Conservation (phyloP, 1,284 basidiomycete genomes). For the Exsudoporus floridanus region DNA sequence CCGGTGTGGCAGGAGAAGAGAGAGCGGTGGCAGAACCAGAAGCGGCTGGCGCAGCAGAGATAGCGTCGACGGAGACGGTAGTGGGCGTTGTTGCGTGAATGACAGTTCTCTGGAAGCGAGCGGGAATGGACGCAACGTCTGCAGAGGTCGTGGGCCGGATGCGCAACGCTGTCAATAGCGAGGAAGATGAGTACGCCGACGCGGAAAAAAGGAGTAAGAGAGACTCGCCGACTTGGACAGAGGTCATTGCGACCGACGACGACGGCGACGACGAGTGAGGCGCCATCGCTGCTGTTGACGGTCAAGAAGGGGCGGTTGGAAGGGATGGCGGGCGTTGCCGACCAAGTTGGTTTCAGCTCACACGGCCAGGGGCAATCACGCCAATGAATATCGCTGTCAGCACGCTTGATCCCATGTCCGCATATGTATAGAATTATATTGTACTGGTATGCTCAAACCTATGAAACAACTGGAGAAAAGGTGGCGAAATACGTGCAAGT, state of each 20-base stretch:
- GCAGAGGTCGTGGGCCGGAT: slow-evolving; percentile 87
- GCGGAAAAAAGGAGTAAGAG: background rate
- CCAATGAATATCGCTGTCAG: background rate
- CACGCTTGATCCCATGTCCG: background rate
- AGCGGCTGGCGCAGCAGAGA: slow-evolving; percentile 46
- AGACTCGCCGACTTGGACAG: slow-evolving; percentile 81
- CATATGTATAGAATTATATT: slow-evolving; percentile 36
- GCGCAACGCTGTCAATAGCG: slow-evolving; percentile 67
- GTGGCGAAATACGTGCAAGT: slow-evolving; percentile 22
- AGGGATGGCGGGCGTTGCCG: slow-evolving; percentile 34
- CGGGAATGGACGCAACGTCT: slow-evolving; percentile 82
- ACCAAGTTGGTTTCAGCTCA: slow-evolving; percentile 26
- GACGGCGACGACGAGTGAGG: slow-evolving; percentile 49
- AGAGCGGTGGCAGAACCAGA: slow-evolving; percentile 53
- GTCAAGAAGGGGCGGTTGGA: slow-evolving; percentile 16
- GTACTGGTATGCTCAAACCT: slow-evolving; percentile 36
- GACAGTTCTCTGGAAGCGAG: slow-evolving; percentile 89
- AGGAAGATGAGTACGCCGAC: slow-evolving; percentile 7
- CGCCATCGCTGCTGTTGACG: slow-evolving; percentile 52
- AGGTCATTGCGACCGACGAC: slow-evolving; percentile 63
- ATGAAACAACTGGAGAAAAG: slow-evolving; percentile 17
- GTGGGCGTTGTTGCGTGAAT: slow-evolving; percentile 73
- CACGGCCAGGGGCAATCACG: slow-evolving; percentile 18
- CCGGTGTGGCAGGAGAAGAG: slow-evolving; percentile 37
- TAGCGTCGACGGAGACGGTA: slow-evolving; percentile 74